Base-by-base conservation (phyloP, 495 filamentous ascomycete species). In the Neurospora sp. region DNA sequence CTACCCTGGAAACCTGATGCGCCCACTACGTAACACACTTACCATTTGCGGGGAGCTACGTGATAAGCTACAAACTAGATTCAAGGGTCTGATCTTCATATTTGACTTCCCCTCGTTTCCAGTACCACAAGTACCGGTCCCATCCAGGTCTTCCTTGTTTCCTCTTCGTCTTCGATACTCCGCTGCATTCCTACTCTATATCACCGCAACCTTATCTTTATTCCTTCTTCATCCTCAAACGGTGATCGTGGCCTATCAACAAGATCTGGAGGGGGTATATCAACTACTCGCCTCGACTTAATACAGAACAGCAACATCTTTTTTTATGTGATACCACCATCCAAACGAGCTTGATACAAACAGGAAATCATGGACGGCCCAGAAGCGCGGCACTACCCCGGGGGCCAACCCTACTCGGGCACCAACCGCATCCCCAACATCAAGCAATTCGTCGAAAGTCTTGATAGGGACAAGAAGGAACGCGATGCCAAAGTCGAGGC, bases 381-480 rank as follows among this genome's bases (percentile, higher is more conserved):
- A 3, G 53, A 61, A 61, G 6, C 53, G 27, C 53, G 53, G 22
- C 53, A 61, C 14, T 76, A 79, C 75, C 78, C 78, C 40, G 78
- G 82, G 65, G 83, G 83, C 39, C 81, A 82, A 53, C 85, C 84
- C 77, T 92, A 92, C 79, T 91, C 89, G 1, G 90, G 89, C 20
- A 77, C 75, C 44, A 96, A 96, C 80, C 90, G 91, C 1, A 87
- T 98, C 68, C 95, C 95, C 3, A 97, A 92, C 68, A 91, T 98
- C 75, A 88, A 92, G 77, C 87, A 93, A 78, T 97, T 97, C 78
- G 85, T 97, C 73, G 88, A 91, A 69, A 87, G 87, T 45, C 86
- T 97, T 41, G 94, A 97, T 79, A 83, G 80, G 59, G 90, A 94
- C 72, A 96, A 96, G 83, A 89, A 87, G 76, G 87, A 92, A 9